Percentiles rank a stretch among this genome's conserved stretches.
These are phyloP conservation scores for Beta vulgaris DNA, from an alignment of 148 eudicot genomes.

Conservation along the genomic window DNA sequence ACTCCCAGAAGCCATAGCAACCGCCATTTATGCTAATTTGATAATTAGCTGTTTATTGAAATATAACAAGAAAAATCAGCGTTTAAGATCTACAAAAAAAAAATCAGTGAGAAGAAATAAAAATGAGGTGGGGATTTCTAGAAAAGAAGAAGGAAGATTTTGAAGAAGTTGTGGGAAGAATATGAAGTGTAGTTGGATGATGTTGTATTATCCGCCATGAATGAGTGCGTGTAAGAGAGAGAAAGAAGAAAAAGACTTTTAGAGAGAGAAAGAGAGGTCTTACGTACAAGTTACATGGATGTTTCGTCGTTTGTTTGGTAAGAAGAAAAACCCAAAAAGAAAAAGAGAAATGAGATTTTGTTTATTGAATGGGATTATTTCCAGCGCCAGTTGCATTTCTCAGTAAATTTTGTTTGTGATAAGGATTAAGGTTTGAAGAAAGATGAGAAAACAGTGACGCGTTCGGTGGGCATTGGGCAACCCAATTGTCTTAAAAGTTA, in stretches of 20 bases:
- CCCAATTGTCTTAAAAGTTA: background rate
- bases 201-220: constrained; percentile 39
- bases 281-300: background rate
- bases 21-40: constrained; percentile 41
- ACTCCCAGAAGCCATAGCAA: constrained; percentile 71
- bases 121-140: background rate
- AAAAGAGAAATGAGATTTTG: background rate
- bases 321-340: too few relatives aligned
- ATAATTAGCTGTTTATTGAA: too few relatives aligned
- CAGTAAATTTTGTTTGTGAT: background rate
- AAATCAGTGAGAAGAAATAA: background rate
- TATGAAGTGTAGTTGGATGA: constrained; percentile 18
- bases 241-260: constrained; percentile 12
- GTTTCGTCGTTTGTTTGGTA: background rate
- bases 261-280: too few relatives aligned
- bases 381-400: too few relatives aligned
- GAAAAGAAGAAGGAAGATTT: background rate
- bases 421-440: too few relatives aligned
- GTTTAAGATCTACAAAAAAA: constrained; percentile 26
- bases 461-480: background rate
- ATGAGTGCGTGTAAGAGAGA: constrained; percentile 26
- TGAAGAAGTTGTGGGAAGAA: constrained; percentile 23
- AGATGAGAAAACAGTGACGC: background rate
- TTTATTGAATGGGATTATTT: too few relatives aligned
- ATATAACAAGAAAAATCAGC: too few relatives aligned